Conservation (phyloP, 805 yeast species). For the Candida ipomoeae region DNA sequence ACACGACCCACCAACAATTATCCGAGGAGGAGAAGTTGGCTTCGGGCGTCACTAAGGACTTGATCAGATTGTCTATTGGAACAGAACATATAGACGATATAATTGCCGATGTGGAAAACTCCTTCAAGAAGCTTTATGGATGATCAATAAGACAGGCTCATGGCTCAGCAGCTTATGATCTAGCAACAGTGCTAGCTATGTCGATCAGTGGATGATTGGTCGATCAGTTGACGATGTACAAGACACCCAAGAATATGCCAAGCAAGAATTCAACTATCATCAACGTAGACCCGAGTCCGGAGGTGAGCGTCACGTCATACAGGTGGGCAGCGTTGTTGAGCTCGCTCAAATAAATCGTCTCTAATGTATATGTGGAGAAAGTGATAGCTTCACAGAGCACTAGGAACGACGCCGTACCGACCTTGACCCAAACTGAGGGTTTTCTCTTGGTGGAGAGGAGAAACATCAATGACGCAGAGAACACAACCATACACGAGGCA, state of each 20-base stretch:
- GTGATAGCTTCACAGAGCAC: conserved; percentile 11
- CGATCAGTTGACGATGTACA: conserved; percentile 4
- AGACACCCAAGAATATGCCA: conserved; percentile 6
- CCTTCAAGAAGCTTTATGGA: conserved; percentile 61
- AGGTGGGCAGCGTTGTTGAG: conserved; percentile 9
- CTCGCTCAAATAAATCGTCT: conserved; percentile 6
- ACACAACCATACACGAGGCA: background rate
- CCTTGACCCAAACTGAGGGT: background rate
- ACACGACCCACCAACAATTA: conserved; percentile 93
- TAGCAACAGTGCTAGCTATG: background rate
- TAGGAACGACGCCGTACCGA: conserved; percentile 5
- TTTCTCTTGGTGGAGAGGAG: background rate
- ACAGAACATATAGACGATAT: conserved; percentile 22
- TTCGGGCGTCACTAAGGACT: conserved; percentile 85
- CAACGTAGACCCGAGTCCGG: conserved; percentile 11
- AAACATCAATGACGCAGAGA: conserved; percentile 1
- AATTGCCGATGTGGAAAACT: conserved; percentile 49
- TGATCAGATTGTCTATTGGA: conserved; percentile 56
- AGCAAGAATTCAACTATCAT: conserved; percentile 10
- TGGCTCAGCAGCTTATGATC: background rate
- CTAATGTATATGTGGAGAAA: conserved; percentile 8
- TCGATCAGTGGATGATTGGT: background rate
- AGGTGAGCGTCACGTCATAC: conserved; percentile 11
- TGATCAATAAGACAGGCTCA: background rate
- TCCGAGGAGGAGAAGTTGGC: conserved; percentile 72